A percentile compares a stretch with the other conserved stretches of the same genome.
Conservation (phyloP, 2,329 filamentous ascomycete genomes). For the Cercospora sp. region DNA sequence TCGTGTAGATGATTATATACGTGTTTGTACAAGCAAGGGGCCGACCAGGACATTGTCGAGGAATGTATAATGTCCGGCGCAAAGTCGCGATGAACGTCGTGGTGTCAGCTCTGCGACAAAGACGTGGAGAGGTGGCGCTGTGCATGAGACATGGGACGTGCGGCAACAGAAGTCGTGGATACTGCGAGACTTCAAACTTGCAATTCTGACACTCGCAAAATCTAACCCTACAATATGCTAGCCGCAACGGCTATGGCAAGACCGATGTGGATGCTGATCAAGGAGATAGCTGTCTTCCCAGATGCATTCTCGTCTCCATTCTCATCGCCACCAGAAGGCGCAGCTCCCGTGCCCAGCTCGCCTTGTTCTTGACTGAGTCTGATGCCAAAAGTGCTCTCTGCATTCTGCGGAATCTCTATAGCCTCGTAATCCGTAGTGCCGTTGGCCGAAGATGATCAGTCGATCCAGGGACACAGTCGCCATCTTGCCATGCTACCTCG, state of each 20-base stretch:
- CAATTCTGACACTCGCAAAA: not conserved
- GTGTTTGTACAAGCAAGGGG: conserved; percentile 19
- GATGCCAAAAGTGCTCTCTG: conserved; percentile 1
- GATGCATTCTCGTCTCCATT: not conserved
- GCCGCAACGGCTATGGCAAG: not conserved
- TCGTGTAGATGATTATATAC: conserved; percentile 8
- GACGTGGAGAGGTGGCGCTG: not conserved
- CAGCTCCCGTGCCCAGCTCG: not conserved
- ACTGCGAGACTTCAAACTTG: not conserved
- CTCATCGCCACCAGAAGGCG: not conserved
- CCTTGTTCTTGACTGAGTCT: conserved; percentile 2
- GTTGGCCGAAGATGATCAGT: conserved; percentile 22
- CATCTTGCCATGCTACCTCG: conserved; percentile 39
- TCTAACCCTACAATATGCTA: not conserved
- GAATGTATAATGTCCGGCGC: conserved; percentile 19
- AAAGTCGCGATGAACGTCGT: conserved; percentile 7
- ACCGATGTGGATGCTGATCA: not conserved
- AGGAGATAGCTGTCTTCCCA: not conserved
- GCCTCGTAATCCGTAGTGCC: conserved; percentile 1
- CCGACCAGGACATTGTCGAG: conserved; percentile 13
- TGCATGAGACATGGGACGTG: not conserved
- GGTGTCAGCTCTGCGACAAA: conserved; percentile 8
- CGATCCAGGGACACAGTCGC: conserved; percentile 26
- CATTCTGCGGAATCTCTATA: conserved; percentile 4
- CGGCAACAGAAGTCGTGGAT: conserved; percentile 4